Evolutionary conservation across 2,329 filamentous ascomycete species (phyloP), one percentile per base, ranked within the genome.

Genomic region (Periconia macrospinosa): DNA sequence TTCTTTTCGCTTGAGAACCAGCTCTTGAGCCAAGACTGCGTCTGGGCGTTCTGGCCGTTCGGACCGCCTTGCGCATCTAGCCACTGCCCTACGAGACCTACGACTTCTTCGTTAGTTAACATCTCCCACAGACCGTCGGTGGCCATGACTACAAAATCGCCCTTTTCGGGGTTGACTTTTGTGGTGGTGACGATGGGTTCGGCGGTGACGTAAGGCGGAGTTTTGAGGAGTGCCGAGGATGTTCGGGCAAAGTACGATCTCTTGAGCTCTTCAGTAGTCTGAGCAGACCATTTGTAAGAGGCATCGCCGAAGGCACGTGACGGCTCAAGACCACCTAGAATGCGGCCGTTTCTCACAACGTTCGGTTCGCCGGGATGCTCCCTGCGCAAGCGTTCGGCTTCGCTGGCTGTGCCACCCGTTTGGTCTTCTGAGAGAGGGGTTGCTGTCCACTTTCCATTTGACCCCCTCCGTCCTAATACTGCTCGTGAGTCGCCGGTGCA

Each of bases 71-170:
- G 89, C 19, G 85, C 86, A 73, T 99, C 94, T 45, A 99, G 86
- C 94, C 94, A 99, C 74, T 96, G 91, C 15, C 93, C 95, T 5
- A 99, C 94, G 2, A 99, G 84, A 0, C 94, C 94, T 47, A 99
- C 90, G 1, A 97, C 94, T 78, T 99, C 94, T 71, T 99, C 94
- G 67, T 97, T 99, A 45, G 91, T 97, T 57, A 99, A 82, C 94
- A 97, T 97, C 76, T 99, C 94, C 94, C 94, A 99, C 1, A 99
- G 82, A 3, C 94, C 94, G 70, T 99, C 94, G 0, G 94, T 97
- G 19, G 94, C 94, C 81, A 99, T 87, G 57, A 99, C 93, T 13
- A 99, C 81, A 66, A 99, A 99, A 71, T 99, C 94, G 44, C 93
- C 92, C 58, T 90, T 90, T 50, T 91, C 85, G 1, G 94, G 94